Base-by-base conservation (phyloP, 2,329 filamentous ascomycete genomes). In the Monosporascus sp. region DNA sequence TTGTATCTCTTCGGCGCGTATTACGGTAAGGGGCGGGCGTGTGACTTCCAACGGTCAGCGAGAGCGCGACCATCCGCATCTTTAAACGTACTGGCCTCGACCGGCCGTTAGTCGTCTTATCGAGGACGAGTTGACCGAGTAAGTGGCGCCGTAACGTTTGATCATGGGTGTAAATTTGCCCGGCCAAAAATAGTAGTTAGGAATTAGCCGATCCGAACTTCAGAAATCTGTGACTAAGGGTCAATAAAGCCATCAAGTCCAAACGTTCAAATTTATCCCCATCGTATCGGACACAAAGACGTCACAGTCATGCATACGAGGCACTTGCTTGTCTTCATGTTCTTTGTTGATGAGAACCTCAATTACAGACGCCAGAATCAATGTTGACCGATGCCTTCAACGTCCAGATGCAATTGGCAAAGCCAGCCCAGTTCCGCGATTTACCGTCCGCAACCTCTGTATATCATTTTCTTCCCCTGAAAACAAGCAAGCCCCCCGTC, bases 321-420 rank as follows among this genome's bases (percentile, higher is more conserved):
- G 43, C 22, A 46, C 37, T 27, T 22, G 35, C 37, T 71, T 77
- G 73, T 74, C 71, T 69, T 74, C 64, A 68, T 72, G 70, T 74
- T 74, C 73, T 72, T 70, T 68, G 74, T 77, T 80, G 77, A 80
- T 77, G 78, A 80, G 79, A 81, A 78, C 79, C 79, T 81, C 76
- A 64, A 81, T 80, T 82, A 82, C 79, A 82, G 79, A 82, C 80
- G 80, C 80, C 80, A 80, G 76, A 78, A 68, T 68, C 65, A 68
- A 80, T 81, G 76, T 78, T 46, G 79, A 83, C 80, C 79, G 75
- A 82, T 79, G 76, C 77, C 78, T 76, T 77, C 74, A 77, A 82
- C 78, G 79, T 82, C 78, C 79, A 82, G 81, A 82, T 83, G 81
- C 80, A 82, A 68, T 76, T 79, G 79, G 79, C 76, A 76, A 77